Evolutionary conservation across 495 filamentous ascomycete species (phyloP).

Genomic region (Penicillium canariense): DNA sequence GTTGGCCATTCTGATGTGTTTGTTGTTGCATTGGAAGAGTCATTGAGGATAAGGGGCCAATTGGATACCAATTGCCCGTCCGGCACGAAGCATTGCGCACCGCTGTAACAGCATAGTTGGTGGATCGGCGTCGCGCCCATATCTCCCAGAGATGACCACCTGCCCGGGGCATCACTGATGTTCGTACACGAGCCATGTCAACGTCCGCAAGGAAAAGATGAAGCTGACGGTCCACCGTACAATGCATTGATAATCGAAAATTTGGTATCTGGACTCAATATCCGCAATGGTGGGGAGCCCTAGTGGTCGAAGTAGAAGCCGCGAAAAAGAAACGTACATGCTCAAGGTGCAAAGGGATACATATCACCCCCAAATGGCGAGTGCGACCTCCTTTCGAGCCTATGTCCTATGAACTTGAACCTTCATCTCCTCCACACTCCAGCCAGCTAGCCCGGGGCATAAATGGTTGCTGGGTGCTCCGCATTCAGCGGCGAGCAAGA

Average conservation of each 20-base stretch:
- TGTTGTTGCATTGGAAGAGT: too few species aligned
- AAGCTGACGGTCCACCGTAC: not conserved
- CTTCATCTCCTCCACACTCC: not conserved
- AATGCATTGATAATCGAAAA: not conserved
- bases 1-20: too few species aligned
- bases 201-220: not conserved
- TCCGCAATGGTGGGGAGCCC: not conserved
- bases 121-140: too few species aligned
- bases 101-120: not conserved
- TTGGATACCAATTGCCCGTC: too few species aligned
- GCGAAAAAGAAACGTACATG: not conserved
- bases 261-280: not conserved
- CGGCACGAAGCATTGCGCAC: too few species aligned
- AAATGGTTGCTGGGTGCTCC: too few species aligned
- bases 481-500: not conserved
- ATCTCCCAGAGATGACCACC: too few species aligned
- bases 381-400: not conserved
- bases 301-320: not conserved
- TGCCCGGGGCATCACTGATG: not conserved
- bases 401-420: not conserved
- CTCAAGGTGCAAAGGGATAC: not conserved
- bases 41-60: too few species aligned
- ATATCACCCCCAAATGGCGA: not conserved
- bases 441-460: too few species aligned
- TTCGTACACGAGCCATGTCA: not conserved